Percentiles rank a stretch among this genome's conserved stretches.
Evolutionary conservation across 2,329 filamentous ascomycete species (phyloP).

Genomic region (Trichophyton schoenleinii): DNA sequence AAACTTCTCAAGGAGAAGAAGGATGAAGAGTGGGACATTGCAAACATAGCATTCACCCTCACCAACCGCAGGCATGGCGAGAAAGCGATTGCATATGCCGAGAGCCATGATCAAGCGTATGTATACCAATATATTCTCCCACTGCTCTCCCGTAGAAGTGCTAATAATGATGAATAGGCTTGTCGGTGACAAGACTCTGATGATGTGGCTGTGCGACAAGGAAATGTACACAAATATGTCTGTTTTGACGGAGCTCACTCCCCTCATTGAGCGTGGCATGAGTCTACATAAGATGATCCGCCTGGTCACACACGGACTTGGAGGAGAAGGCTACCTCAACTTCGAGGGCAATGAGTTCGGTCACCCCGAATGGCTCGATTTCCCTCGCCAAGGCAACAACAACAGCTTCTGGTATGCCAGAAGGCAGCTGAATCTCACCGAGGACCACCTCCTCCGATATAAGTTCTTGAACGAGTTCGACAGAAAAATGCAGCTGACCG

Average conservation of each 20-base stretch:
- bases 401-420: conserved; percentile 93
- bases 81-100: conserved; percentile 95
- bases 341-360: conserved; percentile 99
- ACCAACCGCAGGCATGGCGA: conserved; percentile 90
- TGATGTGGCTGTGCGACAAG: conserved; percentile 97
- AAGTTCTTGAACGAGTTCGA: conserved; percentile 90
- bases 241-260: conserved; percentile 64
- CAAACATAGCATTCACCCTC: conserved; percentile 69
- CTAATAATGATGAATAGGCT: conserved; percentile 45
- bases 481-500: conserved; percentile 73
- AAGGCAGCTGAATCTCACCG: conserved; percentile 82
- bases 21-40: conserved; percentile 86
- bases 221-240: conserved; percentile 99
- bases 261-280: conserved; percentile 80
- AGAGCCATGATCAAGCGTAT: conserved; percentile 95
- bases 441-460: conserved; percentile 77
- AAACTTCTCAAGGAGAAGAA: conserved; percentile 91
- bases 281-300: conserved; percentile 96
- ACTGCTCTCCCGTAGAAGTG: not conserved
- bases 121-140: conserved; percentile 24
- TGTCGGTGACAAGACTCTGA: conserved; percentile 89
- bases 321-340: conserved; percentile 94
- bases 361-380: conserved; percentile 97
- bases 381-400: conserved; percentile 81
- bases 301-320: conserved; percentile 77